Evolutionary conservation across 208 protist species (phyloP).

Genomic region (Acanthamoeba castellanii): DNA sequence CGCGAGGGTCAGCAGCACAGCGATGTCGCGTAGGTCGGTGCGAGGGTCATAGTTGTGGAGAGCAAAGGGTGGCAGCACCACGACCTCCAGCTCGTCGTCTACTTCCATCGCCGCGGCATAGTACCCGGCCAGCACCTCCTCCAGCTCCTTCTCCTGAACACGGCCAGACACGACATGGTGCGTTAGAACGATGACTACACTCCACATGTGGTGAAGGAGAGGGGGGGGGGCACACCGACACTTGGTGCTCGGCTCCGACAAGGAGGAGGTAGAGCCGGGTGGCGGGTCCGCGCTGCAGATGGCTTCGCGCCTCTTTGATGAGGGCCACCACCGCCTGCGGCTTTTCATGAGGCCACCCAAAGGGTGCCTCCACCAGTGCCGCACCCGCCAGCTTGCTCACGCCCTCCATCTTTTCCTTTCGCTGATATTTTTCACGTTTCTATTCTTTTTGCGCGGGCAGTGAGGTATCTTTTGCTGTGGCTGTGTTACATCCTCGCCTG

Average conservation of each 20-base stretch:
- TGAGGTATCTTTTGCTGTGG: neutral
- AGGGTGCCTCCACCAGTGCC: neutral
- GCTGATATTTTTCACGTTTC: neutral
- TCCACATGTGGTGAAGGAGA: neutral
- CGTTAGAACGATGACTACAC: neutral
- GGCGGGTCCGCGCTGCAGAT: neutral
- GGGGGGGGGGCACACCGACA: neutral
- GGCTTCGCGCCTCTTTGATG: neutral
- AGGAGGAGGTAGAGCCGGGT: neutral
- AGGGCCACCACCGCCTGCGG: neutral
- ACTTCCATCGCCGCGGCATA: constrained; percentile 37
- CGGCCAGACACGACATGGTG: too few species aligned
- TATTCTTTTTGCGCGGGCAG: too few species aligned
- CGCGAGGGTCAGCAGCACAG: neutral
- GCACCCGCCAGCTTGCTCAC: neutral
- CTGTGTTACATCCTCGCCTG: too few species aligned
- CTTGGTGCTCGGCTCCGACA: neutral
- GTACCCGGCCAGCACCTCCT: constrained; percentile 27
- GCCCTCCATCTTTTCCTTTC: neutral
- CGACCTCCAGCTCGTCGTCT: constrained; percentile 11
- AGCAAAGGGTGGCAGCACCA: neutral
- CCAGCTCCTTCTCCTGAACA: neutral
- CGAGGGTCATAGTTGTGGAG: neutral
- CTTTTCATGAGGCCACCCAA: neutral
- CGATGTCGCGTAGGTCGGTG: constrained; percentile 38